Conservation (phyloP, 1,139 yeast species). For the Suhomyces wounanorum region DNA sequence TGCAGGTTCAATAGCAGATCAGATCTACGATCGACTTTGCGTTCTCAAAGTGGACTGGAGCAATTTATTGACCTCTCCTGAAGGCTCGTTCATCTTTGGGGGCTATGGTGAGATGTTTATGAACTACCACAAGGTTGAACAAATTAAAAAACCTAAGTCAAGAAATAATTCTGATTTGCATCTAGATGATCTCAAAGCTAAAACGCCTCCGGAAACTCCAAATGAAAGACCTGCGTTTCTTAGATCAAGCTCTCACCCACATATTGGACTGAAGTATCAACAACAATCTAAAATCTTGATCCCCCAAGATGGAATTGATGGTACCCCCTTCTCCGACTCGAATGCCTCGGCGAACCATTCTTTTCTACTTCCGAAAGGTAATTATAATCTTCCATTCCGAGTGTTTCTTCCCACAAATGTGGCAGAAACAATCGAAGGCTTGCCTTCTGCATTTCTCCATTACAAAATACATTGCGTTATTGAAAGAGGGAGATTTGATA, state of each 20-base stretch:
- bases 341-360: constrained; percentile 29
- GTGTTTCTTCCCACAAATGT: constrained; percentile 58
- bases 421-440: constrained; percentile 70
- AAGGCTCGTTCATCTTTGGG: constrained; percentile 50
- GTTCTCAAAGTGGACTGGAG: constrained; percentile 61
- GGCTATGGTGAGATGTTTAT: constrained; percentile 41
- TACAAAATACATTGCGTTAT: constrained; percentile 57
- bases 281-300: constrained; percentile 17
- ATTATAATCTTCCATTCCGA: constrained; percentile 65
- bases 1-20: constrained; percentile 38
- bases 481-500: constrained; percentile 56
- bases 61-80: constrained; percentile 50
- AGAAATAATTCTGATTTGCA: constrained; percentile 7
- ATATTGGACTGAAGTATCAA: constrained; percentile 9
- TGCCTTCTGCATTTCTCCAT: constrained; percentile 53
- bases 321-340: constrained; percentile 42
- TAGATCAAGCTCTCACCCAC: constrained; percentile 23
- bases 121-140: constrained; percentile 18
- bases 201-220: background rate
- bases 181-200: constrained; percentile 2
- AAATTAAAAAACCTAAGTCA: constrained; percentile 8
- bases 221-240: constrained; percentile 20
- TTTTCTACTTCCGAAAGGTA: constrained; percentile 62
- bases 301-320: constrained; percentile 45
- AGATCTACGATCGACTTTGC: constrained; percentile 51